Conservation (phyloP, 805 yeast genomes). For the Grigorovia humatica region DNA sequence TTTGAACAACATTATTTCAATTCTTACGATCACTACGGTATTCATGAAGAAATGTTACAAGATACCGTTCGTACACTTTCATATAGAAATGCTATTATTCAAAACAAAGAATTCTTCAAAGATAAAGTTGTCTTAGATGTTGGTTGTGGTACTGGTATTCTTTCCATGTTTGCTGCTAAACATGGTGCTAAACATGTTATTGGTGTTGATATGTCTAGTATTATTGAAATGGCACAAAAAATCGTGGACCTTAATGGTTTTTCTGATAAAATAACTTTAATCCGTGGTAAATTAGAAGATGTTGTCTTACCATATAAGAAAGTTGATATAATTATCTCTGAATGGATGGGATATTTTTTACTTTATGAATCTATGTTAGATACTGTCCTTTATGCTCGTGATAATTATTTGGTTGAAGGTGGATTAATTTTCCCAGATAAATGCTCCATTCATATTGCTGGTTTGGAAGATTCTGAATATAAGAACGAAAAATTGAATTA, state of each 20-base stretch:
- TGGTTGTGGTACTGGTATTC: slow-evolving; percentile 97
- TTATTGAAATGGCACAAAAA: slow-evolving; percentile 91
- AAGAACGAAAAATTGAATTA: slow-evolving; percentile 82
- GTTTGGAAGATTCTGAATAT: slow-evolving; percentile 86
- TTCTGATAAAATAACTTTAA: slow-evolving; percentile 71
- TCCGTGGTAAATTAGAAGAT: slow-evolving; percentile 92
- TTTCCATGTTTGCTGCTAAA: slow-evolving; percentile 94
- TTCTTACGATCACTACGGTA: slow-evolving; percentile 94
- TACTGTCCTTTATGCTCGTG: slow-evolving; percentile 90
- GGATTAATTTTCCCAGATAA: slow-evolving; percentile 94
- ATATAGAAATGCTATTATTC: slow-evolving; percentile 84
- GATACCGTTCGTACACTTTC: slow-evolving; percentile 87
- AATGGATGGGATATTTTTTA: slow-evolving; percentile 99
- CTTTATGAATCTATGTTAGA: slow-evolving; percentile 97
- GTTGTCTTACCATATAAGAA: slow-evolving; percentile 71
- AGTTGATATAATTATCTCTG: slow-evolving; percentile 92
- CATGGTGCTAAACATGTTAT: slow-evolving; percentile 99
- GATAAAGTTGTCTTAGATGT: slow-evolving; percentile 93
- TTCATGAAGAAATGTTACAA: slow-evolving; percentile 98
- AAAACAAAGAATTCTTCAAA: slow-evolving; percentile 80
- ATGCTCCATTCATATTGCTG: slow-evolving; percentile 80
- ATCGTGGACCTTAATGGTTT: slow-evolving; percentile 79
- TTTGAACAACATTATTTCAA: slow-evolving; percentile 88
- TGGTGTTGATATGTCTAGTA: slow-evolving; percentile 94
- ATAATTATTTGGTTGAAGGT: slow-evolving; percentile 62